phyloP scores from a whole-genome alignment of 345 rosid species.

The Eucalyptus cloeziana region DNA sequence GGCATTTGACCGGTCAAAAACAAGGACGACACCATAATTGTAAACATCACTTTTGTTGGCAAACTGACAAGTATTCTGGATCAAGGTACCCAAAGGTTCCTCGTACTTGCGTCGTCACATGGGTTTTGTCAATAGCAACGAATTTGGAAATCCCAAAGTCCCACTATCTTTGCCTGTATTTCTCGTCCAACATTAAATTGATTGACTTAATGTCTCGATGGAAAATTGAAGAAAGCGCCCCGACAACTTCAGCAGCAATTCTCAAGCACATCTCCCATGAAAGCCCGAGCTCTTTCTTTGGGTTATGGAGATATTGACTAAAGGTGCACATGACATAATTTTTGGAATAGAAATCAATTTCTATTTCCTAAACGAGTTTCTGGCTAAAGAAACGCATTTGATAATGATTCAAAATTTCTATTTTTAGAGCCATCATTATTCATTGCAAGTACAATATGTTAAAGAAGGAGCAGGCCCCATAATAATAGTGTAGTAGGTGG shows the following conservation, averaged over 20 bases:
- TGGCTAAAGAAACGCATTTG: no score
- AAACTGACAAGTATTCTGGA: conserved; percentile 9
- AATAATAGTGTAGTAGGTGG: no score
- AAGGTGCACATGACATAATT: no score
- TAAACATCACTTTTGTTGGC: conserved; percentile 12
- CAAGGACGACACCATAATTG: conserved; percentile 8
- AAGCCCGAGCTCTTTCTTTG: background rate
- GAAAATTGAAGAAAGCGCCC: conserved; percentile 1
- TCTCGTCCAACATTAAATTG: conserved; percentile 1
- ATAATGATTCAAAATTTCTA: no score
- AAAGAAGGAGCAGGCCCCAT: no score
- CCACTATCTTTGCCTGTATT: conserved; percentile 3
- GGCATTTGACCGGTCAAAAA: background rate
- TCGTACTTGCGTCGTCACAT: background rate
- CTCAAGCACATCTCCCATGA: background rate
- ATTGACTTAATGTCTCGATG: conserved; percentile 3
- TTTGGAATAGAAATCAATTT: no score
- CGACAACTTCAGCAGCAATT: background rate
- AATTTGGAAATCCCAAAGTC: conserved; percentile 6
- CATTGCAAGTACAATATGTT: no score
- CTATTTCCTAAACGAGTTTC: no score
- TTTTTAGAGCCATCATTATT: no score
- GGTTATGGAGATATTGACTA: background rate
- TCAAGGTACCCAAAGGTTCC: conserved; percentile 10
- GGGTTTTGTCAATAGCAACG: background rate